Base-by-base conservation (phyloP, 208 protist genomes). In the Histomonas meleagridis region DNA sequence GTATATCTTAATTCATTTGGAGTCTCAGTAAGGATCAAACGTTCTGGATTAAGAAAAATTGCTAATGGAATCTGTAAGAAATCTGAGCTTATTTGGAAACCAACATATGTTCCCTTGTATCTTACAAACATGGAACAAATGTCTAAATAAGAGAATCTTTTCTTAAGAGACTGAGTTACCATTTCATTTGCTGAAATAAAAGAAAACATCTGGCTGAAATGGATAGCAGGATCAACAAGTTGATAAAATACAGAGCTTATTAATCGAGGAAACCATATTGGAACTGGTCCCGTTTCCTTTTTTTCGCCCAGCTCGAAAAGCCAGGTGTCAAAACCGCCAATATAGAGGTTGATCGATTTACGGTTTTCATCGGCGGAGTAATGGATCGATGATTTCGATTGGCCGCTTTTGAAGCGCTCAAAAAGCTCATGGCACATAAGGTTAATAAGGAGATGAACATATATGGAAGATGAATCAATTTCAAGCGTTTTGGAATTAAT, bases 381-480 rank as follows among this genome's bases (percentile, higher is more conserved):
- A 86, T 86, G 76, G 55, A 86, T 86, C 55, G 76, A 40, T 0
- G 76, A 86, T 16, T 86, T 86, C 4, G 55, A 57, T 86, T 55
- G 23, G 38, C 55, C 76, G 18, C 55, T 46, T 55, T 86, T 86
- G 16, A 86, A 57, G 0, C 76, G 40, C 38, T 86, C 76, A 55
- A 86, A 86, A n/a, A 86, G 46, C 26, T 86, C 40, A 48, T 86
- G 76, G 38, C 76, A 86, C 76, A 86, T 86, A 12, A 86, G 26
- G 1, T 86, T 46, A 55, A 86, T 55, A 7, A 86, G 38, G 46
- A 40, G 55, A 18, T 28, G 38, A 2, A 86, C n/a, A 38, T 51
- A 86, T 16, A 18, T 51, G 0, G 76, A 86, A 32, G 43, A 23
- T 0, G 35, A 32, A 43, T 86, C 76, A 65, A 86, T 38, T 21